Base-by-base conservation (phyloP, 345 rosid genomes). In the Arabidopsis arenosa region DNA sequence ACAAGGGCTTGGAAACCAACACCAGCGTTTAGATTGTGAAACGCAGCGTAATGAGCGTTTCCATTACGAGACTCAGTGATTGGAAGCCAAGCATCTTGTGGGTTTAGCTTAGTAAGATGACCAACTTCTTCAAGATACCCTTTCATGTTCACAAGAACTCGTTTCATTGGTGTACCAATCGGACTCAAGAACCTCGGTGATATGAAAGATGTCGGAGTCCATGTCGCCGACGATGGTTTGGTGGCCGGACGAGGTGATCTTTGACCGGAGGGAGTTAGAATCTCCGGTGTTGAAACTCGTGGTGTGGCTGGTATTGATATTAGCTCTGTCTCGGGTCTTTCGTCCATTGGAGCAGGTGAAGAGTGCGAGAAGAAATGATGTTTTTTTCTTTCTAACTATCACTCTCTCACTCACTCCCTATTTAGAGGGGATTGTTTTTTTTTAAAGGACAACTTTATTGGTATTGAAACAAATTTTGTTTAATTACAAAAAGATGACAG, bases 51-150 rank as follows among this genome's bases (percentile, higher is more conserved):
- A 60, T 94, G 91, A 73, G 98, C 97, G 74, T 94, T 94, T n/a
- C 97, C 98, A 36, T 94, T 94, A 35, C 98, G 89, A 18, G 98
- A 94, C 80, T 94, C 97, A 0, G 98, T 94, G 59, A 94, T 94
- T 12, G 97, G 98, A 54, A 94, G 96, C 98, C 97, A 94, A 65
- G 98, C 97, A 26, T 94, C 98, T 63, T 94, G 98, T 2, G 98
- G 98, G 75, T 94, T 94, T 7, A 94, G 95, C 86, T 90, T 94
- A 5, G 98, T 94, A 23, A 94, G 84, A 48, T 94, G 98, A 41
- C 98, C 98, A 30, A 94, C 86, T 65, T 94, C 98, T 80, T 94
- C 98, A 28, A 94, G 62, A 76, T 94, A 94, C 0, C 97, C 87
- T 74, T 94, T 94, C 98, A 94, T 94, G 81, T 92, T 94, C 6